These are phyloP conservation scores for Lepidium africanum DNA, from an alignment of 345 rosid species.

Conservation along the genomic window DNA sequence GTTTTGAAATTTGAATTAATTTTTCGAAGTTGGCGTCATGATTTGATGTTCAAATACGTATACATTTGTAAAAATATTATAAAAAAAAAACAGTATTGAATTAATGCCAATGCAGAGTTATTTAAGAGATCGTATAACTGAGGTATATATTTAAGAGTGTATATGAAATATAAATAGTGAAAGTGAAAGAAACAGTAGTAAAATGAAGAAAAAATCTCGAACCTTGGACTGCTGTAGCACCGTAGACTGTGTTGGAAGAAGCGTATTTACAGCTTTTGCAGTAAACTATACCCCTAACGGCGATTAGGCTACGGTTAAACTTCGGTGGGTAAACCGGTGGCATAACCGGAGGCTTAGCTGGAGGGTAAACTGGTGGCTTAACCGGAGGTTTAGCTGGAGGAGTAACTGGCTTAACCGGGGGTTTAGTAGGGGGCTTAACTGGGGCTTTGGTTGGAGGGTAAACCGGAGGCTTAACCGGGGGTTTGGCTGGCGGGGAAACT, in stretches of 20 bases:
- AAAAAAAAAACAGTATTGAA: neutral
- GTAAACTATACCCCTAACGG: conserved; percentile 71
- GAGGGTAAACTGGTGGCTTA: conserved; percentile 35
- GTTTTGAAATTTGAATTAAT: conserved; percentile 24
- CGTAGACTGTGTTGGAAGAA: conserved; percentile 45
- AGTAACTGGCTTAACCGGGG: conserved; percentile 18
- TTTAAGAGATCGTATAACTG: neutral
- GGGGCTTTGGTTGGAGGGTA: conserved; percentile 28
- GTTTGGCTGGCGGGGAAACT: conserved; percentile 20
- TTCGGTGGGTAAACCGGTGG: conserved; percentile 33
- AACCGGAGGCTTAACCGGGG: conserved; percentile 27
- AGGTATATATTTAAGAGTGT: neutral
- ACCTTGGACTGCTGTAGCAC: conserved; percentile 66
- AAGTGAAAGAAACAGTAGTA: neutral
- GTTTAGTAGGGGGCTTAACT: conserved; percentile 18
- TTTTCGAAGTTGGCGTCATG: conserved; percentile 12
- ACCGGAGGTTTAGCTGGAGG: conserved; percentile 29
- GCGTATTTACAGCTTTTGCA: conserved; percentile 87
- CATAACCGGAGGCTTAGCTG: conserved; percentile 25
- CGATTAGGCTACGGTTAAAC: conserved; percentile 48
- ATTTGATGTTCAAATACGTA: neutral
- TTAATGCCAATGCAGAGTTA: neutral
- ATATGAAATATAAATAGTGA: neutral
- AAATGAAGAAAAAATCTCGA: neutral
- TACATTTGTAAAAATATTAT: neutral